Evolutionary conservation across 352 stramenopile species (phyloP).

Genomic region (Elongisporangium undulatum): DNA sequence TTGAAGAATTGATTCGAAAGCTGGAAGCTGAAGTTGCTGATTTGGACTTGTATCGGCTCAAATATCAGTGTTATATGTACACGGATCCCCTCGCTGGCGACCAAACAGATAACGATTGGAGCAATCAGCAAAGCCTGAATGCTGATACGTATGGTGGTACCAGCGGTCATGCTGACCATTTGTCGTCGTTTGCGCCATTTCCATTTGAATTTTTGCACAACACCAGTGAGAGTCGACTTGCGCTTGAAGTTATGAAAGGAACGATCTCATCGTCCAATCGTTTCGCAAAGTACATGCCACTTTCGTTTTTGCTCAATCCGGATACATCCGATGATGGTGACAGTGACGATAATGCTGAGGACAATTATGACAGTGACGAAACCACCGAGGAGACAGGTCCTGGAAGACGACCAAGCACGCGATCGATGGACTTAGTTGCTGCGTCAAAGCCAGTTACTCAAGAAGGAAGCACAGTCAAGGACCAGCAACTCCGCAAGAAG

Average conservation of each 20-base stretch:
- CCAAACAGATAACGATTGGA: slow-evolving; percentile 40
- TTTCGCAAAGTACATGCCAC: slow-evolving; percentile 72
- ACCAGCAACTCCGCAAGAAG: slow-evolving; percentile 26
- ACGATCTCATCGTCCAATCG: slow-evolving; percentile 78
- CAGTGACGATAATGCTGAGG: slow-evolving; percentile 58
- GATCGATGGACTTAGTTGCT: slow-evolving; percentile 9
- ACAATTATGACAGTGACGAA: slow-evolving; percentile 67
- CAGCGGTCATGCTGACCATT: neutral
- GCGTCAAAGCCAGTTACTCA: slow-evolving; percentile 11
- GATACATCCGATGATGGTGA: slow-evolving; percentile 65
- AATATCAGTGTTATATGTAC: slow-evolving; percentile 80
- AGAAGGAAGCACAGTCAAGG: slow-evolving; percentile 7
- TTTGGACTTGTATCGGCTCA: slow-evolving; percentile 73
- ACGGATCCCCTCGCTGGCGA: slow-evolving; percentile 71
- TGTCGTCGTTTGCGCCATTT: slow-evolving; percentile 40
- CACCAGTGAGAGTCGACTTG: slow-evolving; percentile 51
- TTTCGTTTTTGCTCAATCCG: slow-evolving; percentile 73
- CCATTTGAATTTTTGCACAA: slow-evolving; percentile 75
- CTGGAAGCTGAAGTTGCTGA: slow-evolving; percentile 67
- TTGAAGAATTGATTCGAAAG: slow-evolving; percentile 73
- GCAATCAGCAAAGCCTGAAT: slow-evolving; percentile 33
- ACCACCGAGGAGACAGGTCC: slow-evolving; percentile 44
- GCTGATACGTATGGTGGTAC: neutral
- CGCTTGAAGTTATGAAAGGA: slow-evolving; percentile 66
- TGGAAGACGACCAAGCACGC: slow-evolving; percentile 2